A percentile compares a stretch with the other conserved stretches of the same genome.
Evolutionary conservation across 345 rosid species (phyloP).

Genomic region (Cochlearia excelsa): DNA sequence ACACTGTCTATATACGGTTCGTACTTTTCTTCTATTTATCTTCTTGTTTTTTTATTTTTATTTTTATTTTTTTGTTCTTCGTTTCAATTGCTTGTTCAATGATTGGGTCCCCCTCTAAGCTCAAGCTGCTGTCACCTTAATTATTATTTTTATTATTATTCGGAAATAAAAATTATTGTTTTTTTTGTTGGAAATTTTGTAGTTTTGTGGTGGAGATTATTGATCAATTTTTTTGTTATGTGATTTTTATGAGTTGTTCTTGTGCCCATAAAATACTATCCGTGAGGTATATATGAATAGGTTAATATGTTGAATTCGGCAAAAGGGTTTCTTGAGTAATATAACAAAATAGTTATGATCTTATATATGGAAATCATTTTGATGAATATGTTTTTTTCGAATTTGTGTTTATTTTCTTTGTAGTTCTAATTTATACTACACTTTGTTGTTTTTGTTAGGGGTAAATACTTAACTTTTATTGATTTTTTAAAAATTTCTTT

Average conservation of each 20-base stretch:
- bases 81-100: conserved; percentile 25
- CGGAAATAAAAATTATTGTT: no score
- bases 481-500: no score
- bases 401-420: no score
- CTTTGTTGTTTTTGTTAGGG: no score
- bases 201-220: conserved; percentile 31
- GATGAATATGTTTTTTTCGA: no score
- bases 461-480: no score
- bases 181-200: conserved; percentile 25
- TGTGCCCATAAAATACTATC: conserved; percentile 28
- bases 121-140: conserved; percentile 35
- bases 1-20: conserved; percentile 37
- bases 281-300: background rate
- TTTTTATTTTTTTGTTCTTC: no score
- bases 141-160: conserved; percentile 1
- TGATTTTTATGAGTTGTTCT: conserved; percentile 32
- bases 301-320: background rate
- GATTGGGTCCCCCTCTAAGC: conserved; percentile 38
- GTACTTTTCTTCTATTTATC: conserved; percentile 20
- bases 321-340: no score
- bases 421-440: no score
- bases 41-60: no score
- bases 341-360: no score
- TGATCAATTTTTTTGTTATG: conserved; percentile 23
- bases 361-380: no score